A percentile compares a stretch with the other conserved stretches of the same genome.
These are phyloP conservation scores for Quercus parvula DNA, from an alignment of 306 rosid genomes.

Conservation along the genomic window DNA sequence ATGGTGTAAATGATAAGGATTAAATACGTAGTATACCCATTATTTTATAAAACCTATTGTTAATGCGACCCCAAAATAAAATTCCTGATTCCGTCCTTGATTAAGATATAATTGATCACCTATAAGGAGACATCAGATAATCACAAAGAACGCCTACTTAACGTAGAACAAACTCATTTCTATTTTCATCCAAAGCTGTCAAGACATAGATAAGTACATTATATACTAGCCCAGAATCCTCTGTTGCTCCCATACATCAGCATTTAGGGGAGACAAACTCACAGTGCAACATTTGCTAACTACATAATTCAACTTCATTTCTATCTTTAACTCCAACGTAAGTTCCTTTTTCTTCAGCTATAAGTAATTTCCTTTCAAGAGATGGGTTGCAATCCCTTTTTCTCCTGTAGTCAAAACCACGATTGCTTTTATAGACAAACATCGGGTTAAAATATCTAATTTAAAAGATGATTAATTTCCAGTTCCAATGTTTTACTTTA, in stretches of 20 bases:
- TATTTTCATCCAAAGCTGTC: constrained; percentile 9
- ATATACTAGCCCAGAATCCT: constrained; percentile 23
- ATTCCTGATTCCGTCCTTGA: too few relatives aligned
- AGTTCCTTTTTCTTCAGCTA: constrained; percentile 21
- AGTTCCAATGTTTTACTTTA: not conserved
- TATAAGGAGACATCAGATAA: not conserved
- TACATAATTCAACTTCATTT: constrained; percentile 27
- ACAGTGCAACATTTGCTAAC: constrained; percentile 28
- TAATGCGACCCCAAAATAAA: too few relatives aligned
- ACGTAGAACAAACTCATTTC: not conserved
- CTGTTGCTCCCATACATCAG: constrained; percentile 26
- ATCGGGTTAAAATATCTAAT: constrained; percentile 8
- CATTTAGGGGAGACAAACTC: constrained; percentile 27
- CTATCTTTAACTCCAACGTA: constrained; percentile 23
- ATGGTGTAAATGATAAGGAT: too few relatives aligned
- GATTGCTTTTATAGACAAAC: constrained; percentile 14
- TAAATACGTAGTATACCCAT: too few relatives aligned
- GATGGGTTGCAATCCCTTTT: constrained; percentile 28
- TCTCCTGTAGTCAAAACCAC: constrained; percentile 10
- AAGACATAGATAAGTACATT: constrained; percentile 12
- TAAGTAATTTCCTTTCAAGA: constrained; percentile 25
- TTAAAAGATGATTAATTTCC: constrained; percentile 16
- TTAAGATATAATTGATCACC: too few relatives aligned
- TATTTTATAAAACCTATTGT: too few relatives aligned
- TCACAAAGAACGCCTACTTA: not conserved